Percentiles rank a stretch among this genome's conserved stretches.
Evolutionary conservation across 129 eudicot species (phyloP).

Genomic region (Apium graveolens): DNA sequence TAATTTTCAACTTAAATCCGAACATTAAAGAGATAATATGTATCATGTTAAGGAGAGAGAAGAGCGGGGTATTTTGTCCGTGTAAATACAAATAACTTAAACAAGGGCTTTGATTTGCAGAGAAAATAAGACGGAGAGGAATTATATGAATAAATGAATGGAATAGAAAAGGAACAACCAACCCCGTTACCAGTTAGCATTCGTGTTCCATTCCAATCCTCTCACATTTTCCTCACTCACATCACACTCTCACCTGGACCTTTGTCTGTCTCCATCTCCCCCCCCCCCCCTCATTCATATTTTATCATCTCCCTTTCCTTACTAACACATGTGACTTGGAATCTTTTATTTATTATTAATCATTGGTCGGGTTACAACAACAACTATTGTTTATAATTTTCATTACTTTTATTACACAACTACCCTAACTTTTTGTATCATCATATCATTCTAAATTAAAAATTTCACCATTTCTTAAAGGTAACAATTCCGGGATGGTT

Average conservation of each 20-base stretch:
- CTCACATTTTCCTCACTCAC: not conserved
- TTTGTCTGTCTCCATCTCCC: not conserved
- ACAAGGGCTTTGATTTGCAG: not conserved
- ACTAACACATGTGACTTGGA: not conserved
- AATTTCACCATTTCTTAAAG: too few species aligned
- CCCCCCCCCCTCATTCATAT: not conserved
- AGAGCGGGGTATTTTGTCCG: not conserved
- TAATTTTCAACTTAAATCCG: too few species aligned
- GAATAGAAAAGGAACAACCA: conserved; percentile 6
- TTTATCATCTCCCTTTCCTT: not conserved
- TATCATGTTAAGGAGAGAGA: not conserved
- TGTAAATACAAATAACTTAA: not conserved
- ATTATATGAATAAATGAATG: not conserved
- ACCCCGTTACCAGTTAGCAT: not conserved
- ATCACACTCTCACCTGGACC: conserved; percentile 2
- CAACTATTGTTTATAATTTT: too few species aligned
- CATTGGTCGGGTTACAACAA: not conserved
- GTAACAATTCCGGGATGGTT: too few species aligned
- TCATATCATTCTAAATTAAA: too few species aligned
- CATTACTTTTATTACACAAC: too few species aligned
- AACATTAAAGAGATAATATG: not conserved
- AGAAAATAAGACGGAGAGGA: not conserved
- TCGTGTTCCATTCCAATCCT: conserved; percentile 7
- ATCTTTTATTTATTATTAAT: not conserved
- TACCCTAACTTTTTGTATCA: too few species aligned